These are phyloP conservation scores for Pyrenochaeta sp. DNA, from an alignment of 2,329 filamentous ascomycete species.

Conservation along the genomic window DNA sequence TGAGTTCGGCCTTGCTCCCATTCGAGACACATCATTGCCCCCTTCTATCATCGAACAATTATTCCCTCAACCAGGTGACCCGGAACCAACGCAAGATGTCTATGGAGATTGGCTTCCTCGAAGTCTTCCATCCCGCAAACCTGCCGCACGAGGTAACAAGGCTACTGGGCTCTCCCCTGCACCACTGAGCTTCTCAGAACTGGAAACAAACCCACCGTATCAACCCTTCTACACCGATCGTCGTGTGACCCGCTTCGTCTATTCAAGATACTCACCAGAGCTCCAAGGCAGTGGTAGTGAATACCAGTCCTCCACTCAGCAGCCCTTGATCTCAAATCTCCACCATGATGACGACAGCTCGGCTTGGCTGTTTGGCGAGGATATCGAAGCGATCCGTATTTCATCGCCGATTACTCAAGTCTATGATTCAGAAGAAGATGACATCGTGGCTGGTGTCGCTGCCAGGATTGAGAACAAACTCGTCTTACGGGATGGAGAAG, in stretches of 20 bases:
- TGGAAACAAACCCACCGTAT: slow-evolving; percentile 94
- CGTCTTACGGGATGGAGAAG: slow-evolving; percentile 62
- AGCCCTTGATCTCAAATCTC: slow-evolving; percentile 34
- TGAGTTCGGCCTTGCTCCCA: slow-evolving; percentile 71
- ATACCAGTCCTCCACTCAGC: slow-evolving; percentile 26
- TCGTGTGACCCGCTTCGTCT: slow-evolving; percentile 80
- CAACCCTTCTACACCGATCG: slow-evolving; percentile 95
- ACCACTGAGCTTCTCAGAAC: slow-evolving; percentile 73
- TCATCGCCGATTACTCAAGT: slow-evolving; percentile 48
- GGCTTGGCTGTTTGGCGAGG: slow-evolving; percentile 64
- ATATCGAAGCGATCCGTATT: slow-evolving; percentile 57
- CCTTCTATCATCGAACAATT: slow-evolving; percentile 43
- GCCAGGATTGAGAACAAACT: slow-evolving; percentile 48
- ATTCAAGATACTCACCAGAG: slow-evolving; percentile 51
- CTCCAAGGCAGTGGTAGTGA: slow-evolving; percentile 36
- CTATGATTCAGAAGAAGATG: slow-evolving; percentile 49
- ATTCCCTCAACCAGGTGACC: slow-evolving; percentile 37
- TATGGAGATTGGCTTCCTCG: slow-evolving; percentile 49
- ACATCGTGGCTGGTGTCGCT: slow-evolving; percentile 62
- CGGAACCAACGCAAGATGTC: slow-evolving; percentile 28
- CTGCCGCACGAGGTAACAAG: slow-evolving; percentile 16
- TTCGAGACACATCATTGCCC: slow-evolving; percentile 64
- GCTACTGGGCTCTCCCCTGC: slow-evolving; percentile 54
- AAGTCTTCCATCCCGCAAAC: slow-evolving; percentile 36
- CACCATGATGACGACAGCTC: slow-evolving; percentile 46